Percentiles rank a stretch among this genome's conserved stretches.
Evolutionary conservation across 768 basidiomycete genomes (phyloP).

Genomic region (Collybia sordida): DNA sequence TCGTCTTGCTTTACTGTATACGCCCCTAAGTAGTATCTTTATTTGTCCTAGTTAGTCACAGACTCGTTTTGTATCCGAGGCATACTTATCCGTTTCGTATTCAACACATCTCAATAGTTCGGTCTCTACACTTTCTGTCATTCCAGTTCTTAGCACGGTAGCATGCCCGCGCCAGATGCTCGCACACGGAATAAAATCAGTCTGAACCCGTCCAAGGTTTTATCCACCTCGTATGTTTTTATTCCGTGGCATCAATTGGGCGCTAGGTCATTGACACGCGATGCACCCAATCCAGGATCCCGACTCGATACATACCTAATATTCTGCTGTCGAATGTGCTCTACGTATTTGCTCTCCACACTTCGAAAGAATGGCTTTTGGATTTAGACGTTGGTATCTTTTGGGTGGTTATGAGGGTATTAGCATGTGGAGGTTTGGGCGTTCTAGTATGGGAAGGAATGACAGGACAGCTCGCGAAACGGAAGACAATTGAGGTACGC

Average conservation of each 20-base stretch:
- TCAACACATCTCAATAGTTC: not conserved
- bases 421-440: constrained; percentile 71
- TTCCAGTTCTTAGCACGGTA: constrained; percentile 15
- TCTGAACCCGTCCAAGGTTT: constrained; percentile 53
- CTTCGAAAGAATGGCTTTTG: constrained; percentile 67
- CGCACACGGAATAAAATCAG: constrained; percentile 65
- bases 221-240: constrained; percentile 51
- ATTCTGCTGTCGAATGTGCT: constrained; percentile 62
- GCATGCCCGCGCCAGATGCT: constrained; percentile 67
- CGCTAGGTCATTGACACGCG: constrained; percentile 17
- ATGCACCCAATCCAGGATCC: constrained; percentile 39
- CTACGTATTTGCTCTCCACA: constrained; percentile 61
- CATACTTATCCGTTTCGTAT: not conserved
- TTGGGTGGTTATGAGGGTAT: constrained; percentile 73
- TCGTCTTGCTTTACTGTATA: constrained; percentile 16
- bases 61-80: constrained; percentile 3
- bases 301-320: constrained; percentile 50
- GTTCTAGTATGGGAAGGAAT: constrained; percentile 59
- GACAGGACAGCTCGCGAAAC: constrained; percentile 53
- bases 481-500: constrained; percentile 37
- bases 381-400: constrained; percentile 68
- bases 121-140: not conserved
- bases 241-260: not conserved
- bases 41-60: constrained; percentile 27
- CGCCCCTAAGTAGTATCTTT: constrained; percentile 17